Evolutionary conservation across 192 early-diverging fungal species (phyloP), one percentile per base, ranked within the genome.

Genomic region (Mortierella antarctica): DNA sequence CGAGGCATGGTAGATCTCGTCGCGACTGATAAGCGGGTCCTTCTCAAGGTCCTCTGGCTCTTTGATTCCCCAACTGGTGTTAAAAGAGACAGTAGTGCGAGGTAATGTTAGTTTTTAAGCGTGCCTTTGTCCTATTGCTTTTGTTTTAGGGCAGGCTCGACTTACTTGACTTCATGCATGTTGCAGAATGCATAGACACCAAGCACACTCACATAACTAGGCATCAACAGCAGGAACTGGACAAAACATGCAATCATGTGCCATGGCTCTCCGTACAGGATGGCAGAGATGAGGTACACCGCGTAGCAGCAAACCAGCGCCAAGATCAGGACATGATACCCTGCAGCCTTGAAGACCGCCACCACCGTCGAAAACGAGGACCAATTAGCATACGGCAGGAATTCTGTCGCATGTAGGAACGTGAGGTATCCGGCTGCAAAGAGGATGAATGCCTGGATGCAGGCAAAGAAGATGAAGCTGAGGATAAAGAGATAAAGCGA

Each of bases 161-260:
- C 76, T 53, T 79, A 79, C 76, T 79, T 79, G 76, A 79, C 76
- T 79, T 79, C 76, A 23, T 79, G 76, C 76, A 79, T 79, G 47
- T 79, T 79, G n/a, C 76, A 79, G 47, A 79, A 71, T 2, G 76
- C 76, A 39, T 79, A 79, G 0, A 79, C 76, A 7, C 76, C 76
- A 7, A 79, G 44, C 6, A 79, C 76, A 47, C 76, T 79, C 52
- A 79, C 76, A 67, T 79, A 79, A 20, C 76, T 71, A 1, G 76
- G 76, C 49, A 79, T 21, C 21, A 79, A 17, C 13, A 79, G 57
- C 42, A 79, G 18, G 15, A 79, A 79, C 51, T 79, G 76, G 48
- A 79, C 52, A 71, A 79, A 79, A 18, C 76, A 79, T 1, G 76
- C 69, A 51, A 79, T 71, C 76, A 79, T 79, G 51, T 79, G 76